Base-by-base conservation (phyloP, 192 early-diverging fungal species). In the Coemansia sp. region DNA sequence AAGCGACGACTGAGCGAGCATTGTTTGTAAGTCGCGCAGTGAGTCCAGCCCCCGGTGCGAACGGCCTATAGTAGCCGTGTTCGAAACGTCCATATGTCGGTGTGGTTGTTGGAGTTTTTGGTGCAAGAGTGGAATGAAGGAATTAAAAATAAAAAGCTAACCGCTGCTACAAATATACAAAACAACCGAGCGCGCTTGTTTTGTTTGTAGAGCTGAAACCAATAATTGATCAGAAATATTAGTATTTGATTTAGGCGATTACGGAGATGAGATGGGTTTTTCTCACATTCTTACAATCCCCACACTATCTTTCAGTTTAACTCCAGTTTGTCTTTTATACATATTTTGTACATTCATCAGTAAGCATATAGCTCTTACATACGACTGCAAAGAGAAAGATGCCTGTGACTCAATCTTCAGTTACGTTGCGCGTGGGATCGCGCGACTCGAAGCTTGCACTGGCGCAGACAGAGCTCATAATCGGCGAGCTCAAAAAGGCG, bases 361-460 rank as follows among this genome's bases (percentile, higher is more conserved):
- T 34, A 34, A 34, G 6, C 31, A 34, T 34, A 34, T 34, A 34
- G 31, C 31, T 34, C 8, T 34, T 34, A 34, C 31, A 7, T 2
- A 7, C 31, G 8, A 47, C 28, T 36, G 11, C 3, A 9, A 53
- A 40, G 19, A 63, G 11, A 15, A 20, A 25, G 28, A 59, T 50
- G 56, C 47, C 56, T 12, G 28, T 34, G 28, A 28, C 26, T 46
- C 23, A 19, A 55, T 12, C 10, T n/a, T 10, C 26, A 5, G 21
- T 9, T 22, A 36, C 49, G 10, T 26, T 81, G 25, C 72, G 72
- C 14, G 86, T 93, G 31, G 96, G 96, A 23, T 87, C 89, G 20
- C 90, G 96, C 44, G 89, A 94, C 69, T 95, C 93, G 4, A 85
- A 90, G 66, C 81, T 98, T 2, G 96, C 96, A 1, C 85, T 98